These are phyloP conservation scores for Cryptococcus deneoformans DNA, from an alignment of 1,284 basidiomycete genomes.

Conservation along the genomic window DNA sequence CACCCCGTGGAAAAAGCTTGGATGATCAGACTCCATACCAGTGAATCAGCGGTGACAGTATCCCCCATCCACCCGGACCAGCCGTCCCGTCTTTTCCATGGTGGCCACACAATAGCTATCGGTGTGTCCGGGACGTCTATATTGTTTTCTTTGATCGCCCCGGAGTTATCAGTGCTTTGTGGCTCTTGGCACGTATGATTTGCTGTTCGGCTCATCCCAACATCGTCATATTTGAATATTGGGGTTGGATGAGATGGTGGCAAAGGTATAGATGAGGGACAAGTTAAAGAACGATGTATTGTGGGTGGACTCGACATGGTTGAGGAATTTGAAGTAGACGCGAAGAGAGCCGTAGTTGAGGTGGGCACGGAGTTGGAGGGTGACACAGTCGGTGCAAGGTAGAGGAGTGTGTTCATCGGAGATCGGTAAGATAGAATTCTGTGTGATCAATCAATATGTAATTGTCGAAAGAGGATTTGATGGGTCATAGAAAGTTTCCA, in stretches of 20 bases:
- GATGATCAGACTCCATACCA: conserved; percentile 33
- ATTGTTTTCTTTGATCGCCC: too few relatives aligned
- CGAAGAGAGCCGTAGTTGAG: neutral
- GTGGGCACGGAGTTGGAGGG: neutral
- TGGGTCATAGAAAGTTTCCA: neutral
- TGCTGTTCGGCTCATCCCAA: too few relatives aligned
- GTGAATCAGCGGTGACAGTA: conserved; percentile 20
- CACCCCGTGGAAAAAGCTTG: conserved; percentile 42
- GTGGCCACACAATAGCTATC: conserved; percentile 7
- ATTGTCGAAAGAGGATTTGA: neutral
- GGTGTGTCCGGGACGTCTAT: too few relatives aligned
- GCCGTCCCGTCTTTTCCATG: conserved; percentile 21
- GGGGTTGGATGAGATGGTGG: too few relatives aligned
- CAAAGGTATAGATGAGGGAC: too few relatives aligned
- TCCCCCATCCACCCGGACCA: conserved; percentile 32
- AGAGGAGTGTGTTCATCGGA: neutral
- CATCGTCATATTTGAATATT: too few relatives aligned
- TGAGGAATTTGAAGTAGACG: neutral
- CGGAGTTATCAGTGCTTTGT: too few relatives aligned
- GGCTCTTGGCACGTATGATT: too few relatives aligned
- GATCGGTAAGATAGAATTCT: neutral
- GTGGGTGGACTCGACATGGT: too few relatives aligned
- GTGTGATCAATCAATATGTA: neutral
- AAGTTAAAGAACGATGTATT: too few relatives aligned
- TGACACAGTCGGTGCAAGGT: neutral